Evolutionary conservation across 2,329 filamentous ascomycete genomes (phyloP).

Genomic region (Botrytis fabae): DNA sequence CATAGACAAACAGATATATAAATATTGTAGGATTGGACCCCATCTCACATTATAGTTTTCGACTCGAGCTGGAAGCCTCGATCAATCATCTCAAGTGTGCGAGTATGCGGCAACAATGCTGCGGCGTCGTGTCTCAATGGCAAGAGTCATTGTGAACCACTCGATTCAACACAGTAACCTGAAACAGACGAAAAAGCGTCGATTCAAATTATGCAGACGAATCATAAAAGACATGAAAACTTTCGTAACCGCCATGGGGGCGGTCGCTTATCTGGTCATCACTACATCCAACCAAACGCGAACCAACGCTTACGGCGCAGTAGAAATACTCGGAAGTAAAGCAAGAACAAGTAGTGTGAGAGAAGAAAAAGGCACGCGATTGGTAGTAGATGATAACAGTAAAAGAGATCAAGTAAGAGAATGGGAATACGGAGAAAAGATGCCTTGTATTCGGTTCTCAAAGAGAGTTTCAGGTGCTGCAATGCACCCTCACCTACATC

Average conservation of each 20-base stretch:
- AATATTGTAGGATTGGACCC: slow-evolving; percentile 22
- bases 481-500: neutral
- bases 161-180: slow-evolving; percentile 11
- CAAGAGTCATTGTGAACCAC: slow-evolving; percentile 18
- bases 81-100: neutral
- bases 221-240: slow-evolving; percentile 15
- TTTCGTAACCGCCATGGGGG: slow-evolving; percentile 20
- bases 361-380: neutral
- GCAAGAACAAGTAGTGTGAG: neutral
- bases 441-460: neutral
- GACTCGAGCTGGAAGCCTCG: slow-evolving; percentile 19
- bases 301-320: slow-evolving; percentile 4
- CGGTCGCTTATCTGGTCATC: slow-evolving; percentile 22
- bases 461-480: slow-evolving; percentile 15
- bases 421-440: neutral
- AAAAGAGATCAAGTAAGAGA: neutral
- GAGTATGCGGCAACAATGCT: slow-evolving; percentile 19
- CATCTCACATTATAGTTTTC: slow-evolving; percentile 13
- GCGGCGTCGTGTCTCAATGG: slow-evolving; percentile 14
- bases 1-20: slow-evolving; percentile 17
- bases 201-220: slow-evolving; percentile 13
- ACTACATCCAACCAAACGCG: slow-evolving; percentile 14
- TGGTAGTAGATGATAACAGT: neutral
- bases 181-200: slow-evolving; percentile 13
- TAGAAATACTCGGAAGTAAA: neutral